Evolutionary conservation across 176 grass and related monocot species (phyloP).

Genomic region (Carex littledalei): DNA sequence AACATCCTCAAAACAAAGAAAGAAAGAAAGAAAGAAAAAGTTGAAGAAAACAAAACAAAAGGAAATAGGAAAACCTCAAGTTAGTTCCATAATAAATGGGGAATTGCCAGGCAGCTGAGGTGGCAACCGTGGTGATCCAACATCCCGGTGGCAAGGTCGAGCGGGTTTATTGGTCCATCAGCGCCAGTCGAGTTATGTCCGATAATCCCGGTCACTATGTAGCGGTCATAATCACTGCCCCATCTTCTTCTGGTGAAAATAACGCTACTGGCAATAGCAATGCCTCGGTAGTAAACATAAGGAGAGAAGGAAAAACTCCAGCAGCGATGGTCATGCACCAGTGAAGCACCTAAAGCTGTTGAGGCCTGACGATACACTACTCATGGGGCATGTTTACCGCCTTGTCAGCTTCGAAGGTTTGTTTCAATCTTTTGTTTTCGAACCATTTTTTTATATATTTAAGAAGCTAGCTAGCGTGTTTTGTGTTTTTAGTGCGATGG

Average conservation of each 20-base stretch:
- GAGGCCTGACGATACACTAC: constrained; percentile 60
- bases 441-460: background rate
- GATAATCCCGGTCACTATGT: constrained; percentile 74
- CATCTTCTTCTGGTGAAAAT: constrained; percentile 14
- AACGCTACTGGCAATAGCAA: background rate
- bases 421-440: constrained; percentile 17
- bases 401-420: constrained; percentile 88
- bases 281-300: background rate
- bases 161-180: constrained; percentile 43
- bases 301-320: background rate
- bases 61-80: background rate
- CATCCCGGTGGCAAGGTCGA: constrained; percentile 64
- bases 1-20: background rate
- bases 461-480: too few species aligned
- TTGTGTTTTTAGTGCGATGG: background rate
- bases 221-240: constrained; percentile 38
- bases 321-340: background rate
- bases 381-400: constrained; percentile 76
- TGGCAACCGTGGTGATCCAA: constrained; percentile 58
- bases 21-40: background rate
- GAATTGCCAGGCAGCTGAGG: constrained; percentile 79
- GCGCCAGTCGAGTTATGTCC: constrained; percentile 53
- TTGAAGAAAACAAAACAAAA: background rate
- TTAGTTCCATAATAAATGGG: constrained; percentile 35
- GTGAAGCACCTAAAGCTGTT: constrained; percentile 88